Conservation (phyloP, 805 yeast genomes). For the Metschnikowia borealis region DNA sequence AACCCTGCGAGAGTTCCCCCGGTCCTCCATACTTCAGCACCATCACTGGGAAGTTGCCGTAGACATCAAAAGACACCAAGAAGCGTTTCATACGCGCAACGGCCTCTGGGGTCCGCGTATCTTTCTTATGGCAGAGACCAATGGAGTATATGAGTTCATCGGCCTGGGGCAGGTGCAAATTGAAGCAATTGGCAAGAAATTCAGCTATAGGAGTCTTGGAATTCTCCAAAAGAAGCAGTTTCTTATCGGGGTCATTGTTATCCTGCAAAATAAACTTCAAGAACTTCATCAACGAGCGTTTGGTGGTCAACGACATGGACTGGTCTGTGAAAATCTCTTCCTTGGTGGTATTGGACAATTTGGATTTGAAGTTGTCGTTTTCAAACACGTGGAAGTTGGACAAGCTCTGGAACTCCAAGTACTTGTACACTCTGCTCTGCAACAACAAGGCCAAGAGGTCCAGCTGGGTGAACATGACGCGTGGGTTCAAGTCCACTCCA, state of each 20-base stretch:
- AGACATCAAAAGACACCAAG: slow-evolving; percentile 79
- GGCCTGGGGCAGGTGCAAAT: slow-evolving; percentile 67
- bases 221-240: slow-evolving; percentile 54
- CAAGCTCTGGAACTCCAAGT: slow-evolving; percentile 86
- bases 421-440: slow-evolving; percentile 83
- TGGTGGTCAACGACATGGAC: slow-evolving; percentile 65
- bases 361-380: slow-evolving; percentile 77
- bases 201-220: slow-evolving; percentile 51
- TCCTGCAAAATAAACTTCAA: slow-evolving; percentile 72
- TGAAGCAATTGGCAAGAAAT: slow-evolving; percentile 63
- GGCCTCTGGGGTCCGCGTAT: slow-evolving; percentile 68
- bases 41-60: slow-evolving; percentile 91
- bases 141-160: slow-evolving; percentile 82
- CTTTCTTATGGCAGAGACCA: slow-evolving; percentile 65
- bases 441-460: slow-evolving; percentile 76
- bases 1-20: slow-evolving; percentile 94
- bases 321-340: slow-evolving; percentile 94
- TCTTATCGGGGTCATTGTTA: slow-evolving; percentile 56
- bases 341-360: slow-evolving; percentile 72
- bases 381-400: slow-evolving; percentile 92
- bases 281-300: slow-evolving; percentile 85
- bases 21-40: slow-evolving; percentile 93
- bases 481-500: slow-evolving; percentile 85
- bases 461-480: slow-evolving; percentile 83
- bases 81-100: slow-evolving; percentile 79